Base-by-base conservation (phyloP, 1,284 basidiomycete species). In the Leccinum insolens region DNA sequence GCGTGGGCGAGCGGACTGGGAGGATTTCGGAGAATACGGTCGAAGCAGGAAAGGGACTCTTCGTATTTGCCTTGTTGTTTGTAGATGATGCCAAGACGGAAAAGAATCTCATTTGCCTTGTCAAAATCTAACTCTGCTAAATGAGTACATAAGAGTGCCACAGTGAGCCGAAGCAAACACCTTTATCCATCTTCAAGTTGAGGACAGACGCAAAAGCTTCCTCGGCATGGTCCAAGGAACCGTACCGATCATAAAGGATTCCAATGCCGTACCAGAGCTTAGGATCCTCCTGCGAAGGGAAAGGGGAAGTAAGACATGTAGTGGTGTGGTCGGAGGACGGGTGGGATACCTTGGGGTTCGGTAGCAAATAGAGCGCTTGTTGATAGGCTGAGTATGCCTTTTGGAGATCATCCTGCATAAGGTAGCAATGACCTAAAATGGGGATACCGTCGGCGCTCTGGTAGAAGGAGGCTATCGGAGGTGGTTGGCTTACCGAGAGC, bases 201-300 rank as follows among this genome's bases (percentile, higher is more conserved):
- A 99, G 89, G 25, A 99, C 97, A 39, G 95, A 97, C 1, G 95
- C 92, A 76, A 99, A 99, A 0, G 98, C 97, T 79, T 99, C 98
- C 80, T 99, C 97, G 70, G 97, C 98, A 75, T 99, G 97, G 80
- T 99, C 96, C 75, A 99, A 87, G 62, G 95, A 98, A 31, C 98
- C 97, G 78, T 99, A 99, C 20, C 97, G 91, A 82, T 99, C 98
- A 77, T 99, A 99, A 31, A 99, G 88, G 64, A 99, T 99, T 52
- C 98, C 98, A 76, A 99, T 99, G 61, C 98, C 97, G 79, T 99
- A 99, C 98, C 98, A 99, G 4, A 99, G 86, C 80, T 99, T 99
- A 12, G 97, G 97, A 80, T 99, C 98, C 84, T 96, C 91, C 86
- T 91, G 71, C 58, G 64, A 60, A 64, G 68, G 67, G 70, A 70